Conservation (phyloP, 1,139 yeast species). For the Nakaseomyces glabratus region DNA sequence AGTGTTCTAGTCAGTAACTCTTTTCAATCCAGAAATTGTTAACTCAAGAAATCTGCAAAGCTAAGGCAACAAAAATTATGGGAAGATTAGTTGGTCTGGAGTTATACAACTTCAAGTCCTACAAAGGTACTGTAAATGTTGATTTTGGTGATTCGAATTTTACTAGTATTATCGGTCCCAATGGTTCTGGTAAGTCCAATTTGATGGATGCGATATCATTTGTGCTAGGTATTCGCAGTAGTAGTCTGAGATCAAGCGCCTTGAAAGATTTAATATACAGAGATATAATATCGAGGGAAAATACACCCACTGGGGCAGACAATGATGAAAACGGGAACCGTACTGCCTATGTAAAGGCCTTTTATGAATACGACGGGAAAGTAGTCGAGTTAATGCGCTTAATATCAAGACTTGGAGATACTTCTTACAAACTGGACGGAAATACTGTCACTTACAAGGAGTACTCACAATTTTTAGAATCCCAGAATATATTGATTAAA, state of each 20-base stretch:
- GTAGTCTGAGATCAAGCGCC: conserved; percentile 66
- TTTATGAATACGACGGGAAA: conserved; percentile 58
- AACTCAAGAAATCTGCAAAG: no score
- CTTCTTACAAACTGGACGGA: conserved; percentile 64
- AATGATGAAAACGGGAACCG: conserved; percentile 20
- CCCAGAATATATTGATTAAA: conserved; percentile 78
- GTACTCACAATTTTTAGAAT: conserved; percentile 57
- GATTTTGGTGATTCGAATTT: conserved; percentile 80
- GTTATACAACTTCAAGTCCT: conserved; percentile 82
- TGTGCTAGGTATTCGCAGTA: conserved; percentile 77
- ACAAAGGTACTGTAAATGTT: conserved; percentile 62
- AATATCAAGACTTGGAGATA: conserved; percentile 48
- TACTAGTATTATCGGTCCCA: conserved; percentile 92
- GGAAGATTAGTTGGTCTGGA: conserved; percentile 71
- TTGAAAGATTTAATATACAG: conserved; percentile 74
- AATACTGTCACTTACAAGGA: conserved; percentile 52
- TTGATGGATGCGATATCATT: conserved; percentile 98
- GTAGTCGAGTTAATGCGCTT: conserved; percentile 34
- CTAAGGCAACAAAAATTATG: conserved; percentile 39
- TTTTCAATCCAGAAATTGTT: no score
- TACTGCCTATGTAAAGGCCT: conserved; percentile 72
- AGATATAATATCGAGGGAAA: conserved; percentile 38
- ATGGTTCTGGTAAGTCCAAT: conserved; percentile 95
- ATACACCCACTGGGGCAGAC: conserved; percentile 8
- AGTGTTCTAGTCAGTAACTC: no score